Conservation (phyloP, 2,329 filamentous ascomycete genomes). For the Plenodomus tracheiphilus region DNA sequence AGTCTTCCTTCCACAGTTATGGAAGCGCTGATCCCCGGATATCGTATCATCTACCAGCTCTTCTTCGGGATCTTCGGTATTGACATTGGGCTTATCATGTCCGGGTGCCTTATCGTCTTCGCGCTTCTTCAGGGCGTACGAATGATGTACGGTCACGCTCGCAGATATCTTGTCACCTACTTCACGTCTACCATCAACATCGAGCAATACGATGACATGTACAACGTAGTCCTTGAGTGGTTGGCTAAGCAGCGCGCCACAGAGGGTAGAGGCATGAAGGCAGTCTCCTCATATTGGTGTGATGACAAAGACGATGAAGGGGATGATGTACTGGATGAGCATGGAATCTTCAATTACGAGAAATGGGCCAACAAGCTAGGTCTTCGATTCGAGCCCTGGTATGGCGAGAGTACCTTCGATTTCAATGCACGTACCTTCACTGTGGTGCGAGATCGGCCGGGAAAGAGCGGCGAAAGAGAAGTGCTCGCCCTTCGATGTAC, state of each 20-base stretch:
- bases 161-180: slow-evolving; percentile 38
- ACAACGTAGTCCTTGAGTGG: slow-evolving; percentile 49
- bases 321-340: slow-evolving; percentile 37
- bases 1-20: slow-evolving; percentile 52
- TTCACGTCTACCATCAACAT: slow-evolving; percentile 49
- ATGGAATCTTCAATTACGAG: slow-evolving; percentile 54
- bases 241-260: slow-evolving; percentile 45
- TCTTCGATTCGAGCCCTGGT: slow-evolving; percentile 54
- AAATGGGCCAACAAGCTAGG: slow-evolving; percentile 53
- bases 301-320: slow-evolving; percentile 35
- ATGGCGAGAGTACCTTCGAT: slow-evolving; percentile 50
- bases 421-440: slow-evolving; percentile 46
- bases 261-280: slow-evolving; percentile 43
- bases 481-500: slow-evolving; percentile 51
- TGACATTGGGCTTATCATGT: slow-evolving; percentile 55
- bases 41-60: slow-evolving; percentile 52
- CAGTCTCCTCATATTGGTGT: slow-evolving; percentile 44
- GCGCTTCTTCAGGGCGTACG: slow-evolving; percentile 43
- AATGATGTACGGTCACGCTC: slow-evolving; percentile 40
- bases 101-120: slow-evolving; percentile 47
- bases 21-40: slow-evolving; percentile 57
- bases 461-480: slow-evolving; percentile 43
- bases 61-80: slow-evolving; percentile 50
- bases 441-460: slow-evolving; percentile 42
- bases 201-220: slow-evolving; percentile 50